Conservation (phyloP, 257 asterid species). For the Solanum infundibuliforme region DNA sequence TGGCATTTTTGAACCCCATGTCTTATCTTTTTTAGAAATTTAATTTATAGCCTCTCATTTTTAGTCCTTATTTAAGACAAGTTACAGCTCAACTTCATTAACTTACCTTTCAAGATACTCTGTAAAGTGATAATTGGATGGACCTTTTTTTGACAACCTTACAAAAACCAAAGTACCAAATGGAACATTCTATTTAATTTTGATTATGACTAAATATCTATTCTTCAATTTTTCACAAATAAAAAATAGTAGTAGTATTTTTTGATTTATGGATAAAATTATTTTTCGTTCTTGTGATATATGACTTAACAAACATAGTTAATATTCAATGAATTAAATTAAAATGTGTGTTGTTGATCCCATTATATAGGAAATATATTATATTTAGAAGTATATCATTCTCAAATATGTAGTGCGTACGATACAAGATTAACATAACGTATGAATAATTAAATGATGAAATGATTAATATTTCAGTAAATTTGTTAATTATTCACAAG, state of each 20-base stretch:
- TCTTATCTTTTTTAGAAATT: background rate
- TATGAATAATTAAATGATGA: background rate
- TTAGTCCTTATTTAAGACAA: background rate
- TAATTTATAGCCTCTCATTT: background rate
- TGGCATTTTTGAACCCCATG: background rate
- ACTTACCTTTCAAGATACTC: background rate
- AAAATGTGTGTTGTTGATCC: background rate
- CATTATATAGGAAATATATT: background rate
- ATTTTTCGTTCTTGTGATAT: background rate
- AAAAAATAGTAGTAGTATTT: background rate
- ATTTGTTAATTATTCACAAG: background rate
- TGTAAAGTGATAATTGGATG: background rate
- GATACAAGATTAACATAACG: background rate
- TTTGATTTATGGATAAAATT: background rate
- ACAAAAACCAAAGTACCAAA: background rate
- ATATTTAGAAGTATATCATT: background rate
- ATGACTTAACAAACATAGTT: background rate
- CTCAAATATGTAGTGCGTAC: background rate
- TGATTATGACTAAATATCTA: background rate
- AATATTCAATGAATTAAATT: no score
- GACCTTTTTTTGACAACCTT: background rate
- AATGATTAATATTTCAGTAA: background rate
- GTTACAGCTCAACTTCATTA: background rate
- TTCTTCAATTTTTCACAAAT: background rate
- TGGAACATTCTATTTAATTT: background rate